These are phyloP conservation scores for Tylopilus intermedius DNA, from an alignment of 768 basidiomycete genomes.

Conservation along the genomic window DNA sequence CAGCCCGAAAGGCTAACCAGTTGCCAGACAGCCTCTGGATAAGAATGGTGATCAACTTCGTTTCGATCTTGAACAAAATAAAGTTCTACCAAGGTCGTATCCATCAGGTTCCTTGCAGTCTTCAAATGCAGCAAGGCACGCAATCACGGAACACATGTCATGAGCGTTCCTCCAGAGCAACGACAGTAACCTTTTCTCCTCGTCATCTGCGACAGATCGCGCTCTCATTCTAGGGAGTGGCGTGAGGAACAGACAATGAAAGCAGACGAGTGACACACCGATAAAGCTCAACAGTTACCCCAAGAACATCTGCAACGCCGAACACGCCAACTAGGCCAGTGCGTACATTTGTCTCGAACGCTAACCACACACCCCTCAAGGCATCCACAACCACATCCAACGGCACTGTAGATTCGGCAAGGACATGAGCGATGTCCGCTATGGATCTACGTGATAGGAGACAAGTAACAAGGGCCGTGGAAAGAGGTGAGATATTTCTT, in stretches of 20 bases:
- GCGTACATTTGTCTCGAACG: constrained; percentile 42
- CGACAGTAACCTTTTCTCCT: constrained; percentile 39
- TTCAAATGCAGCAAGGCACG: constrained; percentile 61
- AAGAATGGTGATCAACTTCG: constrained; percentile 4
- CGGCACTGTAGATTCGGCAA: constrained; percentile 41
- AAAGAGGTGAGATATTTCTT: constrained; percentile 19
- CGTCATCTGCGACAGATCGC: constrained; percentile 20
- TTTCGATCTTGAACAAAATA: not conserved
- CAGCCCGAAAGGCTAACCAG: constrained; percentile 59
- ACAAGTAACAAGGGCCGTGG: constrained; percentile 32
- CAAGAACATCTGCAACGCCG: constrained; percentile 45
- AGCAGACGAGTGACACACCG: constrained; percentile 18
- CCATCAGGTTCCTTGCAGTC: constrained; percentile 56
- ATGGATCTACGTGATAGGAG: constrained; percentile 50
- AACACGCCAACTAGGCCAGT: constrained; percentile 38
- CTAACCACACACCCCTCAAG: constrained; percentile 42
- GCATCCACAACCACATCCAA: constrained; percentile 42
- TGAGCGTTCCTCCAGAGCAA: constrained; percentile 58
- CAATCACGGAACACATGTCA: constrained; percentile 60
- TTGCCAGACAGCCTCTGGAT: constrained; percentile 67
- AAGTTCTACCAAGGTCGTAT: constrained; percentile 55
- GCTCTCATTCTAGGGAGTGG: constrained; percentile 30
- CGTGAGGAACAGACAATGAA: constrained; percentile 3
- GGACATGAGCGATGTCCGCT: constrained; percentile 54
- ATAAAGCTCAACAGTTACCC: constrained; percentile 39